Base-by-base conservation (phyloP, 495 filamentous ascomycete species). In the Neurospora intermedia region DNA sequence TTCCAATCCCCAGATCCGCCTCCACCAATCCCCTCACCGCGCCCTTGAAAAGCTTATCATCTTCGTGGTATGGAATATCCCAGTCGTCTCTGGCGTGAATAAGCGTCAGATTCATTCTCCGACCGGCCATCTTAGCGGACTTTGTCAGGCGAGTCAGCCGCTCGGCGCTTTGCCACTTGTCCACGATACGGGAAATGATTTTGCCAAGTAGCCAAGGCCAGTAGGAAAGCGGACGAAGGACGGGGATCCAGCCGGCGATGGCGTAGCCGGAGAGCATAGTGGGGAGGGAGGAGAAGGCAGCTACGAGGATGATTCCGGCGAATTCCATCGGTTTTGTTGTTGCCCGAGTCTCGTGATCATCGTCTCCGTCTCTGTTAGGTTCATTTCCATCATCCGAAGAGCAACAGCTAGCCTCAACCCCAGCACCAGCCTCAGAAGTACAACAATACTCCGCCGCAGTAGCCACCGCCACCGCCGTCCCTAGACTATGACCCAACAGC, bases 401-500 rank as follows among this genome's bases (percentile, higher is more conserved):
- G 35, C 35, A 38, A 38, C 35, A 38, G 35, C 35, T 4, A 38
- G 35, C 2, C 35, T 6, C 31, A 35, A 35, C 31, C 31, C 10
- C 46, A 27, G 4, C n/a, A 0, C 15, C 11, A 15, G 11, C 20
- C 10, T 1, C 2, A 11, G 6, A 0, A 46, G 27, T 18, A 18
- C 27, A 66, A 74, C 92, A 94, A 43, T 88, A 85, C 75, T 96
- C 91, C 0, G 88, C 89, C 2, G 92, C 88, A 2, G 92, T 88
- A 23, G 86, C 94, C 27, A 89, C 82, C 16, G 89, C 88, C 2
- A 98, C 92, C 1, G 92, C 95, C 10, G 96, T 97, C 39, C 96
- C 96, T 3, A 99, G 89, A 74, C 90, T 93, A 72, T 97, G 94
- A 62, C 94, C 95, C n/a, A 94, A 80, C 54, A 98, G 84, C 11